Percentiles rank a stretch among this genome's conserved stretches.
Evolutionary conservation across 345 rosid genomes (phyloP).

Genomic region (Euphorbia tirucalli): DNA sequence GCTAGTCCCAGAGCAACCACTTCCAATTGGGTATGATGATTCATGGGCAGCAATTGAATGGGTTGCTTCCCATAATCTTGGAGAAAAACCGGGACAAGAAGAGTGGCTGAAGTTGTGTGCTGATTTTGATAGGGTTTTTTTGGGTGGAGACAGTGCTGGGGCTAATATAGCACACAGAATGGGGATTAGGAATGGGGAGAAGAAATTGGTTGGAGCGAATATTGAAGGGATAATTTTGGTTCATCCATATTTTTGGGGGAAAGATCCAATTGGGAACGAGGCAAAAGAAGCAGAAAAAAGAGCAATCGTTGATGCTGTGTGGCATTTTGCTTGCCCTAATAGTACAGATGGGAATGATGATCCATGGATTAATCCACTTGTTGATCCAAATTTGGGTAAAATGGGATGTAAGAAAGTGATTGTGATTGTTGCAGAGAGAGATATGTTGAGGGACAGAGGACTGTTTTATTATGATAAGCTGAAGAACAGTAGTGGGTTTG

Average conservation of each 20-base stretch:
- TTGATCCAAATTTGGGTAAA: conserved; percentile 13
- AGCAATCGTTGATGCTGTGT: neutral
- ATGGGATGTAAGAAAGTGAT: conserved; percentile 19
- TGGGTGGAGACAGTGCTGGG: conserved; percentile 27
- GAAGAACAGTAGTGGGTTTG: conserved; percentile 14
- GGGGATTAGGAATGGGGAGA: neutral
- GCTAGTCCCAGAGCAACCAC: no score
- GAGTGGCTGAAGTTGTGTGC: conserved; percentile 18
- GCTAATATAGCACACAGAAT: conserved; percentile 17
- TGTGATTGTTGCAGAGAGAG: conserved; percentile 20
- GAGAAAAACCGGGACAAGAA: no score
- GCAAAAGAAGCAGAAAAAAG: neutral
- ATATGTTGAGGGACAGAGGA: conserved; percentile 20
- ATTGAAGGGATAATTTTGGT: conserved; percentile 11
- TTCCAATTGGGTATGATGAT: no score
- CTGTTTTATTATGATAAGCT: conserved; percentile 12
- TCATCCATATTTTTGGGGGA: conserved; percentile 26
- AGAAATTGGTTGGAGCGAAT: neutral
- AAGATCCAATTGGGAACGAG: conserved; percentile 21
- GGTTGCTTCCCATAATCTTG: no score
- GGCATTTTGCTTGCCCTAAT: conserved; percentile 18
- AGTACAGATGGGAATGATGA: conserved; percentile 18
- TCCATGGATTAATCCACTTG: conserved; percentile 20
- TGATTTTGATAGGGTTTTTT: conserved; percentile 14
- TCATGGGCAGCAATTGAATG: no score